Conservation (phyloP, 2,329 filamentous ascomycete species). For the Annulohypoxylon truncatum region DNA sequence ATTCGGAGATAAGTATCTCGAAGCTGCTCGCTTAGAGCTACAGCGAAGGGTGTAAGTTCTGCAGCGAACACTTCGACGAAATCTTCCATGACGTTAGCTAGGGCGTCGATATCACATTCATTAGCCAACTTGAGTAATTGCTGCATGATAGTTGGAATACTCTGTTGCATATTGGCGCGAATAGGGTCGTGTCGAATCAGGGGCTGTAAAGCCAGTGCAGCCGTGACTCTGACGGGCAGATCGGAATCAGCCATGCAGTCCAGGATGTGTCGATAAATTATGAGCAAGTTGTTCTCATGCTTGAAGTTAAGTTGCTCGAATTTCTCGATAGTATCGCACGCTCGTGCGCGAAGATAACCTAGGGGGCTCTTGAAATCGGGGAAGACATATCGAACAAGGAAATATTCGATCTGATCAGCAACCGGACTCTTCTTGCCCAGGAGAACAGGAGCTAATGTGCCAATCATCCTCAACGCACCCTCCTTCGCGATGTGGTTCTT, state of each 20-base stretch:
- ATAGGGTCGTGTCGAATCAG: constrained; percentile 96
- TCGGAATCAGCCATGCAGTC: constrained; percentile 97
- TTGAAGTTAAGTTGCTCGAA: constrained; percentile 98
- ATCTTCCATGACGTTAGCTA: constrained; percentile 99
- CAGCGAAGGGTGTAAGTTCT: constrained; percentile 95
- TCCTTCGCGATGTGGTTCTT: constrained; percentile 97
- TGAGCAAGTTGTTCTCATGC: constrained; percentile 92
- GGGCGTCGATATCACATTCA: constrained; percentile 95
- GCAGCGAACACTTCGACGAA: constrained; percentile 99
- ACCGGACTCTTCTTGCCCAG: constrained; percentile 98
- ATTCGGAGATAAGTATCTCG: constrained; percentile 96
- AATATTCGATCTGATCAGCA: constrained; percentile 97
- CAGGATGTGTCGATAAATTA: constrained; percentile 96
- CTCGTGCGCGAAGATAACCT: constrained; percentile 91
- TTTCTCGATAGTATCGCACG: constrained; percentile 97
- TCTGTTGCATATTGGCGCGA: constrained; percentile 93
- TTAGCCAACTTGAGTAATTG: constrained; percentile 96
- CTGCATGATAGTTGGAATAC: constrained; percentile 99
- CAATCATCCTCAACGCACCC: constrained; percentile 96
- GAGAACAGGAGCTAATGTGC: constrained; percentile 91
- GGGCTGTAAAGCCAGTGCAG: constrained; percentile 91
- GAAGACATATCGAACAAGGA: constrained; percentile 98
- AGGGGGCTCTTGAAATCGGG: constrained; percentile 94
- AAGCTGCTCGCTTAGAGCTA: constrained; percentile 94
- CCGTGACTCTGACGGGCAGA: constrained; percentile 92